These are phyloP conservation scores for Oenanthe javanica DNA, from an alignment of 140 eudicot genomes.

Conservation along the genomic window DNA sequence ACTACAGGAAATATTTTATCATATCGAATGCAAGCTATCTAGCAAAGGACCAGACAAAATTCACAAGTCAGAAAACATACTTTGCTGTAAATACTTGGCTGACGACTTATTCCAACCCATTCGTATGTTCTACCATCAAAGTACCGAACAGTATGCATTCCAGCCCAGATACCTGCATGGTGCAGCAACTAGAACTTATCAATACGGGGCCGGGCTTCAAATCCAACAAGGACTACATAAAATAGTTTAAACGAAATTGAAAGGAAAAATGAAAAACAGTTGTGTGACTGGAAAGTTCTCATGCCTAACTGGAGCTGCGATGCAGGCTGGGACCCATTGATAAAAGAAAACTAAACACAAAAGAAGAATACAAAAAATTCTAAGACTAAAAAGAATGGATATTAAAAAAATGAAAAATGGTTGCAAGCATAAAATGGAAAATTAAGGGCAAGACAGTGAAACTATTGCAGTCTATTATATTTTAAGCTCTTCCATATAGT, in stretches of 20 bases:
- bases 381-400: not conserved
- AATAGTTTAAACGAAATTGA: not conserved
- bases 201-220: not conserved
- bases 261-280: not conserved
- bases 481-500: not conserved
- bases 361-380: not conserved
- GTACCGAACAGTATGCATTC: slow-evolving; percentile 93
- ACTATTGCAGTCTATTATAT: not conserved
- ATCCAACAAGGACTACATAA: not conserved
- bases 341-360: not conserved
- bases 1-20: not conserved
- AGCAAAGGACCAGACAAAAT: not conserved
- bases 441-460: not conserved
- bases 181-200: not conserved
- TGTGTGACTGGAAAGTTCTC: not conserved
- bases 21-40: not conserved
- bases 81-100: slow-evolving; percentile 87
- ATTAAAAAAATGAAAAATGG: not conserved
- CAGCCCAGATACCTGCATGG: slow-evolving; percentile 93
- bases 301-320: not conserved
- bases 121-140: slow-evolving; percentile 97
- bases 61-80: slow-evolving; percentile 31
- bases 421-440: not conserved
- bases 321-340: not conserved
- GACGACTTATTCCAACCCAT: slow-evolving; percentile 99